A percentile compares a stretch with the other conserved stretches of the same genome.
These are phyloP conservation scores for Solanum virginianum DNA, from an alignment of 257 asterid species.

Conservation along the genomic window DNA sequence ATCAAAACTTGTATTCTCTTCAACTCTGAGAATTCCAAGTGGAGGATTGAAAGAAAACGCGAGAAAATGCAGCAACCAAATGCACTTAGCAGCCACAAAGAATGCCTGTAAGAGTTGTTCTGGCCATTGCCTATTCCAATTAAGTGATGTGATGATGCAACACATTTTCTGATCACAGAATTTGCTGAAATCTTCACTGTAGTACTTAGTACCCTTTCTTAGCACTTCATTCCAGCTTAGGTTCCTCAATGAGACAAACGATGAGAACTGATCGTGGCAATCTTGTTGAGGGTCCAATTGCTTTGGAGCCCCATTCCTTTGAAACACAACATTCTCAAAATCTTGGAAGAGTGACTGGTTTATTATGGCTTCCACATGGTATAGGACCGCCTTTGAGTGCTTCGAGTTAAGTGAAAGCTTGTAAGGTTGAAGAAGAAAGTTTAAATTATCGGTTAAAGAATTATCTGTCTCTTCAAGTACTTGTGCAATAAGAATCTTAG, in stretches of 20 bases:
- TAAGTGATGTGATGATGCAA: conserved; percentile 33
- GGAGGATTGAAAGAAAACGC: conserved; percentile 66
- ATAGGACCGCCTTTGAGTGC: conserved; percentile 36
- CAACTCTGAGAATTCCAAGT: conserved; percentile 51
- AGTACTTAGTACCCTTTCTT: conserved; percentile 75
- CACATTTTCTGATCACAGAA: conserved; percentile 94
- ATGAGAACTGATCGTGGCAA: conserved; percentile 50
- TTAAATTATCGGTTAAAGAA: conserved; percentile 35
- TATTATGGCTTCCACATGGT: conserved; percentile 73
- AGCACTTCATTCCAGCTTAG: conserved; percentile 87
- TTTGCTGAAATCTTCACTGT: conserved; percentile 80
- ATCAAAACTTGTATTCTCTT: conserved; percentile 48
- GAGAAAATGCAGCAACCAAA: conserved; percentile 88
- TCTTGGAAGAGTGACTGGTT: conserved; percentile 76
- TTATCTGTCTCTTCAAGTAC: conserved; percentile 33
- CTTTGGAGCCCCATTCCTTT: conserved; percentile 56
- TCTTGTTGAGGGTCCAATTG: conserved; percentile 50
- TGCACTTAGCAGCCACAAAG: conserved; percentile 77
- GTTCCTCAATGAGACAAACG: conserved; percentile 60
- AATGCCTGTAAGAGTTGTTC: conserved; percentile 86
- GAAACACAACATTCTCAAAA: conserved; percentile 73
- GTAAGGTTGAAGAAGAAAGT: conserved; percentile 51
- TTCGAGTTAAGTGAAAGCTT: conserved; percentile 47
- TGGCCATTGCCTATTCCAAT: conserved; percentile 84
- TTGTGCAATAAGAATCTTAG: conserved; percentile 50